Conservation (phyloP, 345 rosid genomes). For the Gynandropsis gynandra region DNA sequence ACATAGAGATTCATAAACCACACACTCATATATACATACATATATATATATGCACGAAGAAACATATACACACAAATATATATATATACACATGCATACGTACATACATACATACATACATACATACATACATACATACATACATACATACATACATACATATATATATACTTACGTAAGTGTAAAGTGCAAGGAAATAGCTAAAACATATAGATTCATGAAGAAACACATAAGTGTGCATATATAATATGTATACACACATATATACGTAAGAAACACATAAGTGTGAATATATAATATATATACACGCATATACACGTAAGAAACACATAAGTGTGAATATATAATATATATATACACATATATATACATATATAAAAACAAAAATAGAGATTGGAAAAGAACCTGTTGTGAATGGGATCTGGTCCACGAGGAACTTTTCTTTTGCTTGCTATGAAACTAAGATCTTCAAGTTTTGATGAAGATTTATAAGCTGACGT, state of each 20-base stretch:
- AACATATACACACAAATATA: not conserved
- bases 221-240: too few relatives aligned
- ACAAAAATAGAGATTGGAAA: not conserved
- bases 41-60: not conserved
- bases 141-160: not conserved
- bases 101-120: not conserved
- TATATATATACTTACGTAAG: too few relatives aligned
- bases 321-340: too few relatives aligned
- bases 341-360: not conserved
- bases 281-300: too few relatives aligned
- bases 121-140: not conserved
- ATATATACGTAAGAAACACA: too few relatives aligned
- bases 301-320: too few relatives aligned
- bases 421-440: slow-evolving; percentile 91
- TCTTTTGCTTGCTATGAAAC: slow-evolving; percentile 65
- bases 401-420: slow-evolving; percentile 94
- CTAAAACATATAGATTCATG: too few relatives aligned
- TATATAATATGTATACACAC: too few relatives aligned
- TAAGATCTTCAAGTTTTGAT: slow-evolving; percentile 27
- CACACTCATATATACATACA: too few relatives aligned
- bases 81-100: not conserved
- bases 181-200: too few relatives aligned
- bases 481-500: slow-evolving; percentile 8
- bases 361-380: too few relatives aligned
- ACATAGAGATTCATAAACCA: too few relatives aligned